Evolutionary conservation across 2,329 filamentous ascomycete species (phyloP).

Genomic region (Pseudogymnoascus sp.): DNA sequence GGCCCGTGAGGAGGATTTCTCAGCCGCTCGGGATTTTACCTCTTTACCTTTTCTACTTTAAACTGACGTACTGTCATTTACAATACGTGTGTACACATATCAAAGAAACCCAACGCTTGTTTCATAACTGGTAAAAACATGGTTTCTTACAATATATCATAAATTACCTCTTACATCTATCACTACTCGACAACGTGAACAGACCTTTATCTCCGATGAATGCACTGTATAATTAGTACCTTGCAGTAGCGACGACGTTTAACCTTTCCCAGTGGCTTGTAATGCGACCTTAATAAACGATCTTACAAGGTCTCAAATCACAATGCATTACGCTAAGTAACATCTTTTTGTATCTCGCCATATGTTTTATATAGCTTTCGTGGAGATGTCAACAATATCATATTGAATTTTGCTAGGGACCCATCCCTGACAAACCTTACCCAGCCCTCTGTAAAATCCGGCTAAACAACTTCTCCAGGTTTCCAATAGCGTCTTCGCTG

Average conservation of each 20-base stretch:
- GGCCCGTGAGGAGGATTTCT: neutral
- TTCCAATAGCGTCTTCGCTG: slow-evolving; percentile 47
- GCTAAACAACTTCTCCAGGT: slow-evolving; percentile 39
- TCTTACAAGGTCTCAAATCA: neutral
- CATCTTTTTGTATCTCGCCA: neutral
- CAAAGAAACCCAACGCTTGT: neutral
- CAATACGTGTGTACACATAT: no score
- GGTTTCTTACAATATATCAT: neutral
- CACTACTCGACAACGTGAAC: neutral
- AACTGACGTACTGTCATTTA: neutral
- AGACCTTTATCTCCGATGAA: neutral
- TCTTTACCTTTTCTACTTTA: neutral
- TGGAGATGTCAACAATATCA: neutral
- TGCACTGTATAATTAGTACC: neutral
- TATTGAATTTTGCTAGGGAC: neutral
- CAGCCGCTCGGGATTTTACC: neutral
- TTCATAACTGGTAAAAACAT: neutral
- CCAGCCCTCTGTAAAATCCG: slow-evolving; percentile 17
- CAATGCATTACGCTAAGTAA: neutral
- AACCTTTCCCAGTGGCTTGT: neutral
- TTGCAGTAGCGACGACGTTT: neutral
- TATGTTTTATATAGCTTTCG: neutral
- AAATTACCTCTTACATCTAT: neutral
- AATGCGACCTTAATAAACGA: neutral
- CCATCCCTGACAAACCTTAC: neutral